These are phyloP conservation scores for Gaeumannomyces sp. DNA, from an alignment of 2,329 filamentous ascomycete species.

Conservation along the genomic window DNA sequence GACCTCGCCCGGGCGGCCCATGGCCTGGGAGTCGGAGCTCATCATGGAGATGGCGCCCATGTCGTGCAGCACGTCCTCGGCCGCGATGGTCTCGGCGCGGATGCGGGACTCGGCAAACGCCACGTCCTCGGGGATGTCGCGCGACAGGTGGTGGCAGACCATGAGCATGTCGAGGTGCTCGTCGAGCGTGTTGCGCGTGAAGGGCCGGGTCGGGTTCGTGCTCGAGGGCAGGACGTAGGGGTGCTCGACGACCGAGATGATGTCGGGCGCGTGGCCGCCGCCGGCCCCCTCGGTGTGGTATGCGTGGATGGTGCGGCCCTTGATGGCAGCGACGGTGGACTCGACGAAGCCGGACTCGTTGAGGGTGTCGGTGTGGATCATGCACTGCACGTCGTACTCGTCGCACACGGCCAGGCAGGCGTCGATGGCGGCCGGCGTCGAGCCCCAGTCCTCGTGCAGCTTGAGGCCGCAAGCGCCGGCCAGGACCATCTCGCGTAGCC, in stretches of 20 bases:
- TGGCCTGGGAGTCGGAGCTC: constrained; percentile 90
- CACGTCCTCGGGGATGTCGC: constrained; percentile 91
- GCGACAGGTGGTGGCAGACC: constrained; percentile 92
- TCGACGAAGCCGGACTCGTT: constrained; percentile 98
- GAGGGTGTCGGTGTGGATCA: constrained; percentile 93
- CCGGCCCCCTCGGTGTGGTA: constrained; percentile 97
- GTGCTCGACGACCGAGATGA: constrained; percentile 88
- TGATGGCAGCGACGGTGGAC: constrained; percentile 79
- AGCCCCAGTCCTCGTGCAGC: constrained; percentile 94
- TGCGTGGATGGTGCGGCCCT: constrained; percentile 83
- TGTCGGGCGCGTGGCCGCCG: constrained; percentile 91
- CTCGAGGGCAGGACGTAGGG: constrained; percentile 82
- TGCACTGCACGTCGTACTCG: constrained; percentile 83
- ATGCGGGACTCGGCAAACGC: constrained; percentile 94
- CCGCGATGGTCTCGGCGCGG: constrained; percentile 90
- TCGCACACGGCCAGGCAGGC: constrained; percentile 81
- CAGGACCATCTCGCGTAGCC: constrained; percentile 70
- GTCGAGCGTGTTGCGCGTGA: constrained; percentile 85
- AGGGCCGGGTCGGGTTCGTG: constrained; percentile 89
- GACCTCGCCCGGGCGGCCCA: constrained; percentile 94
- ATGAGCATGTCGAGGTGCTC: constrained; percentile 98
- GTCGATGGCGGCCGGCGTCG: constrained; percentile 86
- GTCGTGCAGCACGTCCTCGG: constrained; percentile 93
- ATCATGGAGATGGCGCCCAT: constrained; percentile 97
- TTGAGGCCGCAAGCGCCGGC: constrained; percentile 89